These are phyloP conservation scores for Pseudonitzschia pungens DNA, from an alignment of 108 stramenopile genomes.

Conservation along the genomic window DNA sequence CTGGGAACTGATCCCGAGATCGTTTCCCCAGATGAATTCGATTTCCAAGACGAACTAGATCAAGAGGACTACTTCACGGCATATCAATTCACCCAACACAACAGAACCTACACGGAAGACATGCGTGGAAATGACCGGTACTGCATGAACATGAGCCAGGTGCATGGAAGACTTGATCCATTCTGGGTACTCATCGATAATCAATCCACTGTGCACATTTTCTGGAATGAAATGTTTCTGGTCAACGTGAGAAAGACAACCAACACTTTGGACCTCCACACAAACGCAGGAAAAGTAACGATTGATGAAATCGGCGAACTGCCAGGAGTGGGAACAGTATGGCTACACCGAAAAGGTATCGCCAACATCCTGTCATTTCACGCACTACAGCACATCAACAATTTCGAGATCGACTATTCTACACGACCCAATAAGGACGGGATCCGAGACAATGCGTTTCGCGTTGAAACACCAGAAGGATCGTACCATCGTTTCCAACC, in stretches of 20 bases:
- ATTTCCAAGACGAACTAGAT: background rate
- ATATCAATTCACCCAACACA: background rate
- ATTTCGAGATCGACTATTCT: background rate
- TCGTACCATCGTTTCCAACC: background rate
- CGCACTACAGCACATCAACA: background rate
- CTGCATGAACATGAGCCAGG: background rate
- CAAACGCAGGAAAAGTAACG: background rate
- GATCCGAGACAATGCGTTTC: background rate
- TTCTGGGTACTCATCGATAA: background rate
- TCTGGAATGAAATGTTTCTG: background rate
- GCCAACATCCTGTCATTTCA: background rate
- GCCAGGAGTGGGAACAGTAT: background rate
- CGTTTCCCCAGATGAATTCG: no score
- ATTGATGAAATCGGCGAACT: background rate
- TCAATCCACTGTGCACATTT: background rate
- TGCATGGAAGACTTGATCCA: no score
- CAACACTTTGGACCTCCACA: no score
- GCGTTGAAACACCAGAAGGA: background rate
- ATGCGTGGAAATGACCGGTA: slow-evolving; percentile 2
- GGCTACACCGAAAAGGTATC: background rate
- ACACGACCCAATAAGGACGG: background rate
- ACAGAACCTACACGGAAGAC: no score
- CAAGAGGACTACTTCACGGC: background rate
- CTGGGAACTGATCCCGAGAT: no score
- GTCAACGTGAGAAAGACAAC: no score